A percentile compares a stretch with the other conserved stretches of the same genome.
Conservation (phyloP, 2,329 filamentous ascomycete genomes). For the Talaromyces marneffei region DNA sequence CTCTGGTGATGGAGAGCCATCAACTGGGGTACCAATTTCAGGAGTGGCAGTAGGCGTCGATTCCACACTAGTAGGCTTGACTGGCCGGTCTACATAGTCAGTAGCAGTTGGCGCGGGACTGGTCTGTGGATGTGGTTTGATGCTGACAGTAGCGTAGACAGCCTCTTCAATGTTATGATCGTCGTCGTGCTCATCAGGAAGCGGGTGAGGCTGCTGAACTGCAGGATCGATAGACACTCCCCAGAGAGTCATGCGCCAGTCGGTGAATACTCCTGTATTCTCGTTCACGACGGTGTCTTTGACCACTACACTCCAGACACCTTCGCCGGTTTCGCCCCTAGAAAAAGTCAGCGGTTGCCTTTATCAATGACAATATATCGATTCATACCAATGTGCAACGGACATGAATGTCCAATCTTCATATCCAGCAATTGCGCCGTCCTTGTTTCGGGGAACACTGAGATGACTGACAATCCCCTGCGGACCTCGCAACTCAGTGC, state of each 20-base stretch:
- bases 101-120: constrained; percentile 47
- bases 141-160: constrained; percentile 59
- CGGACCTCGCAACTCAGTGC: constrained; percentile 84
- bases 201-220: constrained; percentile 67
- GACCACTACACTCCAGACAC: constrained; percentile 85
- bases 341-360: not conserved
- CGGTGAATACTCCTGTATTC: constrained; percentile 69
- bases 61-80: constrained; percentile 47
- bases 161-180: constrained; percentile 66
- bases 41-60: constrained; percentile 19
- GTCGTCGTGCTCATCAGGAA: constrained; percentile 79
- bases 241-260: constrained; percentile 94
- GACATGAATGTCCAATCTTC: constrained; percentile 99
- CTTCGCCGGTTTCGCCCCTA: constrained; percentile 81
- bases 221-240: constrained; percentile 75
- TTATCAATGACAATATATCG: not conserved
- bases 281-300: constrained; percentile 78
- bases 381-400: constrained; percentile 82
- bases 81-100: constrained; percentile 61
- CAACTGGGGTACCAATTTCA: constrained; percentile 19
- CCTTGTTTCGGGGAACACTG: constrained; percentile 65
- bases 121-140: constrained; percentile 44
- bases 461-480: constrained; percentile 76
- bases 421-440: constrained; percentile 66
- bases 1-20: constrained; percentile 20